Conservation (phyloP, 1,284 basidiomycete species). For the Quambalaria eucalypti region DNA sequence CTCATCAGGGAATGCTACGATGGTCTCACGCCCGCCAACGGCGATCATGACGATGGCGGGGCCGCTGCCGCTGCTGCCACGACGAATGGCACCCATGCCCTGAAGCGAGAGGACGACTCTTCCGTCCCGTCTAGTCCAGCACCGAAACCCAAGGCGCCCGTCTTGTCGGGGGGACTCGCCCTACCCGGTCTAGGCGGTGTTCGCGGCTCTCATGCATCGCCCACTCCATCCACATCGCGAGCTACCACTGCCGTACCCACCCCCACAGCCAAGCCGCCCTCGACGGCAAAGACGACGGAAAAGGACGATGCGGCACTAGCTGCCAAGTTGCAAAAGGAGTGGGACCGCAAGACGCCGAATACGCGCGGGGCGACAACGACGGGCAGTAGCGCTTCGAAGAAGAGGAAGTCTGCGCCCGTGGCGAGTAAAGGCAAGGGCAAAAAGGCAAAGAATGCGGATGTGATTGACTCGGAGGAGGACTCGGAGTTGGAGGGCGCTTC, state of each 20-base stretch:
- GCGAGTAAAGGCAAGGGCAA: conserved; percentile 1
- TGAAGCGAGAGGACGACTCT: not conserved
- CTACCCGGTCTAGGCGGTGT: conserved; percentile 33
- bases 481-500: conserved; percentile 1
- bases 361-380: not conserved
- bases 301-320: conserved; percentile 1
- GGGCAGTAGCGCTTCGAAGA: conserved; percentile 1
- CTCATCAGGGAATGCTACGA: conserved; percentile 40
- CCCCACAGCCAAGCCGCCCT: not conserved
- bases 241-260: no score
- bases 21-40: conserved; percentile 21
- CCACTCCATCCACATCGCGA: no score
- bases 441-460: conserved; percentile 8
- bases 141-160: not conserved
- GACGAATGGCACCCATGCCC: conserved; percentile 1
- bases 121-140: not conserved
- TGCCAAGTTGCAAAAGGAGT: not conserved
- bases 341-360: not conserved
- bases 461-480: conserved; percentile 7
- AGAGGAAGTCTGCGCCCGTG: conserved; percentile 9
- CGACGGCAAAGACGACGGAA: not conserved
- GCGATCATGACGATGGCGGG: no score
- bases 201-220: conserved; percentile 17
- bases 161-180: conserved; percentile 13
- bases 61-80: conserved; percentile 11